Base-by-base conservation (phyloP, 352 stramenopile genomes). In the Blastocystis sp. region DNA sequence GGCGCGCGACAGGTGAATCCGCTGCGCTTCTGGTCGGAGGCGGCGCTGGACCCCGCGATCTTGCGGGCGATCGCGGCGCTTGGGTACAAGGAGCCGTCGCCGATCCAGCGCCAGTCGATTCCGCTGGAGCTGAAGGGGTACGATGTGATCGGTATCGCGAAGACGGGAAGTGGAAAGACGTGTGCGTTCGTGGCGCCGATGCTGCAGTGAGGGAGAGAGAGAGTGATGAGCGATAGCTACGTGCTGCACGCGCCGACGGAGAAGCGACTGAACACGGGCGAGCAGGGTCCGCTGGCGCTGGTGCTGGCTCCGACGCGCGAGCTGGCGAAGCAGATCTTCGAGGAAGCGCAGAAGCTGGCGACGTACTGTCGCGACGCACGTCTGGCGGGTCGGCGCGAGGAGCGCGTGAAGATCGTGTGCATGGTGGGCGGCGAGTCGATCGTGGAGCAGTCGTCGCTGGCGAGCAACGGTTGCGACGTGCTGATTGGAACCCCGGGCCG, bases 271-370 rank as follows among this genome's bases (percentile, higher is more conserved):
- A 89, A 91, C 27, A 88, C 75, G 1, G 93, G 91, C 0, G 95
- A 98, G 48, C 91, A 98, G 87, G 96, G 95, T 24, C 96, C 97
- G 0, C 86, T 98, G 11, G 96, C 94, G 4, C 84, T 99, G 34
- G 93, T 99, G n/a, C 95, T 99, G 92, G 95, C 95, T 0, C 97
- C 97, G 0, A 99, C 96, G 3, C 92, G 96, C 63, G 96, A 99
- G 87, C 88, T 99, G 48, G 96, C 96, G 44, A 87, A 97, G 44
- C 96, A 99, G 88, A 99, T 99, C 84, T 87, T 92, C 88, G 93
- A 97, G 49, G 94, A 97, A 88, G 90, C 91, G n/a, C 93, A 94
- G 48, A 95, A 96, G 84, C 88, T 97, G 11, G 92, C 91, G 77
- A 93, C 94, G 85, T 92, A 92, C 88, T 84, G 87, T 88, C 0